These are phyloP conservation scores for Cutaneotrichosporon arboriforme DNA, from an alignment of 1,284 basidiomycete genomes.

Conservation along the genomic window DNA sequence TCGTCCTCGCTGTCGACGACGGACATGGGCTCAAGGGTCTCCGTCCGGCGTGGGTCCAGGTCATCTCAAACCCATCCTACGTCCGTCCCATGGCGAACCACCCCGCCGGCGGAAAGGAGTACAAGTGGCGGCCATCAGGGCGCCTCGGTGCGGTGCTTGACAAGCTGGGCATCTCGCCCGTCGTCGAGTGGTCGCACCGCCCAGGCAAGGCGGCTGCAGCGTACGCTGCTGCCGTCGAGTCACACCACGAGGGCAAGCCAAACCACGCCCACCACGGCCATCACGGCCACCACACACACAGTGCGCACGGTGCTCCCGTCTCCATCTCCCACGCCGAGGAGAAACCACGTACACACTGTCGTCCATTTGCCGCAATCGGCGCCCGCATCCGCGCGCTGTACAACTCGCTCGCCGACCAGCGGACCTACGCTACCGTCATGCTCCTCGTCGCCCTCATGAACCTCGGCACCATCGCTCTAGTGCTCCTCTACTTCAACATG, in stretches of 20 bases:
- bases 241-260: too few relatives aligned
- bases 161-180: not conserved
- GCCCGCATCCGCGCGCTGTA: not conserved
- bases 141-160: not conserved
- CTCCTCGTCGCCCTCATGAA: constrained; percentile 6
- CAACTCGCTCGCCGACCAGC: not conserved
- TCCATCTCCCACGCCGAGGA: too few relatives aligned
- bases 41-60: not conserved
- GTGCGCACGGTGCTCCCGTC: too few relatives aligned
- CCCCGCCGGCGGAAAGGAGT: not conserved
- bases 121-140: not conserved
- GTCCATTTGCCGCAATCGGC: too few relatives aligned
- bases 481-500: not conserved
- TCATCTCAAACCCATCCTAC: not conserved
- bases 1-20: too few relatives aligned
- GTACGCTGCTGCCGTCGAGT: too few relatives aligned
- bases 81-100: not conserved
- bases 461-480: constrained; percentile 3
- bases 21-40: too few relatives aligned
- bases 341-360: too few relatives aligned
- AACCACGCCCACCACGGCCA: too few relatives aligned
- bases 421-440: constrained; percentile 5
- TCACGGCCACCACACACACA: too few relatives aligned
- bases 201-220: too few relatives aligned
- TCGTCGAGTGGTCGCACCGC: not conserved